Conservation (phyloP, 2,329 filamentous ascomycete genomes). For the Cladosporium oxysporum region DNA sequence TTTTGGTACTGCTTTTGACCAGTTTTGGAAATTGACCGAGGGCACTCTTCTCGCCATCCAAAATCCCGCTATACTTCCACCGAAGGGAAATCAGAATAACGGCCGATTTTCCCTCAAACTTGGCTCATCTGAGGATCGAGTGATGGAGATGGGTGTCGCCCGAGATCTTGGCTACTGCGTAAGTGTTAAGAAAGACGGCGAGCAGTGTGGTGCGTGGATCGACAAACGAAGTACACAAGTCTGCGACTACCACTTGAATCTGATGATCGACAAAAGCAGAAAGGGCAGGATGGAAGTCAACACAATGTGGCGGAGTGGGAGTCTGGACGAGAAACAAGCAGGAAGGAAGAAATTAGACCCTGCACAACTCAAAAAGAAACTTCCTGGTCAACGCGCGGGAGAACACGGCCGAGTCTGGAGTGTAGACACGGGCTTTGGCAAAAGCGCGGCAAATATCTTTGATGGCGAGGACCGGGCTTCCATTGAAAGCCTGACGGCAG, state of each 20-base stretch:
- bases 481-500: constrained; percentile 53
- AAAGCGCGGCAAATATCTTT: constrained; percentile 61
- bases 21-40: constrained; percentile 89
- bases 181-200: constrained; percentile 78
- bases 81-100: constrained; percentile 72
- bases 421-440: constrained; percentile 29
- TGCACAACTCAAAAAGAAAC: constrained; percentile 26
- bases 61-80: constrained; percentile 89
- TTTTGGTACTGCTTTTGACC: constrained; percentile 85
- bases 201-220: constrained; percentile 79
- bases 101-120: constrained; percentile 85
- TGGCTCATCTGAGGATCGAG: constrained; percentile 80
- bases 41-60: constrained; percentile 92
- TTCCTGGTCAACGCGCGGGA: constrained; percentile 46
- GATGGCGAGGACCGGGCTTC: constrained; percentile 64
- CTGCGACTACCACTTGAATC: constrained; percentile 89
- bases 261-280: constrained; percentile 71
- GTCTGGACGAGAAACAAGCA: constrained; percentile 20
- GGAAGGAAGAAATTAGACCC: constrained; percentile 16
- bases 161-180: constrained; percentile 89
- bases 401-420: constrained; percentile 55
- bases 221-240: constrained; percentile 85
- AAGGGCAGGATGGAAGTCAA: constrained; percentile 77
- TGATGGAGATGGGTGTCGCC: constrained; percentile 83
- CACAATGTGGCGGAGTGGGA: constrained; percentile 51